Conservation (phyloP, 495 filamentous ascomycete genomes). For the Neurospora sp. region DNA sequence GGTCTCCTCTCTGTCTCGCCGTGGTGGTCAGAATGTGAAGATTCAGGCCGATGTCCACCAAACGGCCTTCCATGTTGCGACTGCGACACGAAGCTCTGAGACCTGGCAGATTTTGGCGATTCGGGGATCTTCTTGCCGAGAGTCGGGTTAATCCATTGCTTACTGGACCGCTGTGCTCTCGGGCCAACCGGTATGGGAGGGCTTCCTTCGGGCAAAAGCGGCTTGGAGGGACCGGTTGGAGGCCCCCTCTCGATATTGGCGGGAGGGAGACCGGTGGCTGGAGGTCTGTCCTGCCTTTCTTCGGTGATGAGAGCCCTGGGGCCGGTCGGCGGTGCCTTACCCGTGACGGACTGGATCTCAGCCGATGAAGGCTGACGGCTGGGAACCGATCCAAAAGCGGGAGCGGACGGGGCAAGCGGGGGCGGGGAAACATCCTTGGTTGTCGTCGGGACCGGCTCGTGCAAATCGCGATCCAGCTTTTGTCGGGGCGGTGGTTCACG, state of each 20-base stretch:
- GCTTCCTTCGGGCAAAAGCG: constrained; percentile 41
- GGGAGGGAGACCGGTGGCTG: constrained; percentile 8
- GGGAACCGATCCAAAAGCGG: constrained; percentile 64
- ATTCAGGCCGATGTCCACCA: constrained; percentile 21
- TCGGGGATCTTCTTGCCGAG: constrained; percentile 34
- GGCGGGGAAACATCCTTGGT: constrained; percentile 52
- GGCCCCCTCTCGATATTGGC: constrained; percentile 24
- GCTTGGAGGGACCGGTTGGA: constrained; percentile 37
- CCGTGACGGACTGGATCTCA: constrained; percentile 29
- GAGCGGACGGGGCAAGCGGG: constrained; percentile 70
- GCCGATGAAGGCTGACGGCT: constrained; percentile 30
- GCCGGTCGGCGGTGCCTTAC: constrained; percentile 41
- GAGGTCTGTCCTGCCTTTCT: constrained; percentile 34
- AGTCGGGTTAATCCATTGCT: constrained; percentile 53
- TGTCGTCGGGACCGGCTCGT: constrained; percentile 30
- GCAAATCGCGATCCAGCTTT: constrained; percentile 33
- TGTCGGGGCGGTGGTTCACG: constrained; percentile 34
- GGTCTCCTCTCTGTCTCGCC: constrained; percentile 31
- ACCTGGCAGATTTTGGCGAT: constrained; percentile 32
- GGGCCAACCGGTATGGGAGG: constrained; percentile 50
- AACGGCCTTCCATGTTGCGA: constrained; percentile 31
- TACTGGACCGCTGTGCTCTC: constrained; percentile 43
- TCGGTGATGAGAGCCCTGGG: constrained; percentile 36
- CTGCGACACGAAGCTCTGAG: constrained; percentile 32
- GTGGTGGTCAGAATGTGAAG: constrained; percentile 30